Evolutionary conservation across 768 basidiomycete species (phyloP).

Genomic region (Auriscalpium microsporum): DNA sequence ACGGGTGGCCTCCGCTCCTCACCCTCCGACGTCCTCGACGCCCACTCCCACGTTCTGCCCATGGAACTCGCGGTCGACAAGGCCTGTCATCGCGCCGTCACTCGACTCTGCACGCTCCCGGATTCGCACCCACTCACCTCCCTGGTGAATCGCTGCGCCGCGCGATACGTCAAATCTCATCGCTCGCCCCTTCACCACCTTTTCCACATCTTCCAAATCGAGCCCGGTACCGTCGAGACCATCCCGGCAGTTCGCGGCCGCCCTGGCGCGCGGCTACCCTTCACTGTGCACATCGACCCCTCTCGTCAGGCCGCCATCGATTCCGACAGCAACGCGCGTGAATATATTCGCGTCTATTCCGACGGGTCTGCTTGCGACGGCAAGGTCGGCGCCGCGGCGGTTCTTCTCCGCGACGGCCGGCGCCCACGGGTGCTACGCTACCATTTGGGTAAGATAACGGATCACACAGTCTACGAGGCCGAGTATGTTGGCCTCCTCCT

Average conservation of each 20-base stretch:
- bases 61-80: not conserved
- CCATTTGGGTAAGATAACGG: not conserved
- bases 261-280: not conserved
- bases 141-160: not conserved
- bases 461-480: slow-evolving; percentile 24
- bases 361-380: slow-evolving; percentile 16
- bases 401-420: not conserved
- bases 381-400: slow-evolving; percentile 14
- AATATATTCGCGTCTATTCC: slow-evolving; percentile 7
- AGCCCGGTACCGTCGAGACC: not conserved
- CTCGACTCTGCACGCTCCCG: slow-evolving; percentile 10
- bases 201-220: not conserved
- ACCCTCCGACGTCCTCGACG: slow-evolving; percentile 6
- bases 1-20: slow-evolving; percentile 15
- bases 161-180: not conserved
- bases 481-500: slow-evolving; percentile 24
- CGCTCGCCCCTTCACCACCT: slow-evolving; percentile 12
- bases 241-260: not conserved
- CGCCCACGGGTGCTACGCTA: not conserved
- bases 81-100: not conserved
- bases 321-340: not conserved
- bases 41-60: slow-evolving; percentile 6
- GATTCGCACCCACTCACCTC: slow-evolving; percentile 3
- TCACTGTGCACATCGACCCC: not conserved
- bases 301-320: not conserved